Conservation (phyloP, 2,329 filamentous ascomycete species). For the Talaromyces marneffei region DNA sequence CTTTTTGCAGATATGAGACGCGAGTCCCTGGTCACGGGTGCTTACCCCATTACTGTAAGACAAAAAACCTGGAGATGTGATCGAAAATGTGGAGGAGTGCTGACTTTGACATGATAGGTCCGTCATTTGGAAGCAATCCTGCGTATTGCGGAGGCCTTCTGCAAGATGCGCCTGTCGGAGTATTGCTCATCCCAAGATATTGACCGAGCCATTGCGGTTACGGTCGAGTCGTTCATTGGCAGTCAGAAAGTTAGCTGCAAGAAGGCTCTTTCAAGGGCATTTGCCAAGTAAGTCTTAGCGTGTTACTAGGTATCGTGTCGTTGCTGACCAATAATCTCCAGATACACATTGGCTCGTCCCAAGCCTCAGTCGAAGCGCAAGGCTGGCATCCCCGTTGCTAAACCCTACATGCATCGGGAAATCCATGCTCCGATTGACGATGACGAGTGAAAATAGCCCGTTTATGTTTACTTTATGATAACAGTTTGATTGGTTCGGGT, state of each 20-base stretch:
- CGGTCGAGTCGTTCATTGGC: constrained; percentile 90
- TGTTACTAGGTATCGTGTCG: background rate
- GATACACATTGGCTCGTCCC: constrained; percentile 36
- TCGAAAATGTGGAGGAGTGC: background rate
- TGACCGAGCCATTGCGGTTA: constrained; percentile 93
- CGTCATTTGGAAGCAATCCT: constrained; percentile 98
- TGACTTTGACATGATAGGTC: constrained; percentile 52
- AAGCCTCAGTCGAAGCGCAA: constrained; percentile 36
- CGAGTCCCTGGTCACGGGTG: constrained; percentile 86
- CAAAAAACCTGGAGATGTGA: background rate
- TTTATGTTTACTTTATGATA: background rate
- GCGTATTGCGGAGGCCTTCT: constrained; percentile 88
- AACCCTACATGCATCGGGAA: constrained; percentile 24
- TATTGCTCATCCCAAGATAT: constrained; percentile 89
- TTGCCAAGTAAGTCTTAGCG: constrained; percentile 78
- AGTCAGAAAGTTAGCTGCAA: constrained; percentile 97
- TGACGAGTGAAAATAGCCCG: constrained; percentile 7
- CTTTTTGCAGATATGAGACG: constrained; percentile 94
- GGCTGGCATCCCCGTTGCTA: constrained; percentile 31
- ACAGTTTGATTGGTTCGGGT: constrained; percentile 5
- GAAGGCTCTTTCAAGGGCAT: constrained; percentile 87
- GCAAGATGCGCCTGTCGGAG: constrained; percentile 95
- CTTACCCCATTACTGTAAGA: constrained; percentile 93
- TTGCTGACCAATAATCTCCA: constrained; percentile 15
- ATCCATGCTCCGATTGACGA: constrained; percentile 14